Evolutionary conservation across 768 basidiomycete species (phyloP), one percentile per base, ranked within the genome.

Genomic region (Tylopilus felleus): DNA sequence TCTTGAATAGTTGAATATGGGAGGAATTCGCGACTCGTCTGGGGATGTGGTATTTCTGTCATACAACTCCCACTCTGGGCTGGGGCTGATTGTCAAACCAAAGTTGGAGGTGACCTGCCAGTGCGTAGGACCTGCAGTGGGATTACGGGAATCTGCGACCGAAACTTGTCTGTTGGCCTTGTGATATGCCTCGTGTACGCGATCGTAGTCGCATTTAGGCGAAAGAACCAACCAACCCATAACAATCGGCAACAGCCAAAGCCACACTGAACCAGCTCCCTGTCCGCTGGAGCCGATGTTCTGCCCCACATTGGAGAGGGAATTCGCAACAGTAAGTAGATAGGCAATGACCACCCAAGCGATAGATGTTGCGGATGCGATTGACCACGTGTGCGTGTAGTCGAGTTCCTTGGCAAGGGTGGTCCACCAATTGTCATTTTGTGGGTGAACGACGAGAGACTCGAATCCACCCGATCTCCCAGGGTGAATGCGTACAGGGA

Each of bases 281-380:
- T 75, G 68, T 0, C 76, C 75, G 31, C 66, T 73, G 1, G 67
- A 63, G 27, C 69, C 60, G 2, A 75, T 58, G 17, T 61, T 36
- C 5, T 56, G 51, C 10, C 23, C 35, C 3, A 69, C 44, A 28
- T 45, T 60, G 25, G 53, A 56, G 42, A 60, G 48, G 17, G 61
- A 65, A 38, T 59, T 49, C 3, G 47, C 33, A 22, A 65, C 60
- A 5, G 53, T 64, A 12, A 64, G 47, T 22, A 65, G 25, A 51
- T 77, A 79, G 1, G 78, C 77, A 7, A 79, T 61, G 35, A 76
- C 53, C 3, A 79, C 77, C 76, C 77, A 80, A 1, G 60, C 57
- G 17, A 79, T 75, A 1, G 74, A 74, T 8, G 70, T 66, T 1
- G 63, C 71, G 8, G 75, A 70, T 12, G 78, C 60, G 25, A 76